Evolutionary conservation across 257 asterid species (phyloP).

Genomic region (Leonotis leonurus): DNA sequence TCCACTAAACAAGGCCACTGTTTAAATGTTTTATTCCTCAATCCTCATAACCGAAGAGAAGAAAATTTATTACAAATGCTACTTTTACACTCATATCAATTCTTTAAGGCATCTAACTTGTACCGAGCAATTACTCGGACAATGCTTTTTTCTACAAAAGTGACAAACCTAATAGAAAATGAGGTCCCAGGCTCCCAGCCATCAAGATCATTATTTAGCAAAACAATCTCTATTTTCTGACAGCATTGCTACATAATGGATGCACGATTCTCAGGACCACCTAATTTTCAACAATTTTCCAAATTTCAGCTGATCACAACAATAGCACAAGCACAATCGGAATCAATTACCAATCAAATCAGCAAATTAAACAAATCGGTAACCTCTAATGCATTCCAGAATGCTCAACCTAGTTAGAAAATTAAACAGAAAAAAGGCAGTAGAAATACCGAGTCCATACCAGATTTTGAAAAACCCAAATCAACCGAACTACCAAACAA

Average conservation of each 20-base stretch:
- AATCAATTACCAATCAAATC: conserved; percentile 9
- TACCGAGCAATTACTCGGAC: neutral
- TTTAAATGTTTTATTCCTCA: neutral
- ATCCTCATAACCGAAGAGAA: neutral
- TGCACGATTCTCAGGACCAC: neutral
- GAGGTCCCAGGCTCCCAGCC: neutral
- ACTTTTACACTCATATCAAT: neutral
- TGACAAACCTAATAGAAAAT: neutral
- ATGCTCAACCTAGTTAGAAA: conserved; percentile 4
- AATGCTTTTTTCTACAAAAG: neutral
- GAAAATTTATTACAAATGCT: neutral
- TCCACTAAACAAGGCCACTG: neutral
- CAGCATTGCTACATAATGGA: conserved; percentile 6
- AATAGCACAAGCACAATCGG: neutral
- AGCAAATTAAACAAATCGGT: conserved; percentile 1
- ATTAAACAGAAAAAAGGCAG: neutral
- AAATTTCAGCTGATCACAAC: conserved; percentile 16
- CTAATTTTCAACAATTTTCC: neutral
- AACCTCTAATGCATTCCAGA: neutral
- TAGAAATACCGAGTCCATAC: conserved; percentile 10
- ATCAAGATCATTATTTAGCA: neutral
- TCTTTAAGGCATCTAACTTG: neutral
- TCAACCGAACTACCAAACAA: neutral
- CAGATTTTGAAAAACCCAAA: conserved; percentile 20
- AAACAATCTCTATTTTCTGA: conserved; percentile 1